Conservation (phyloP, 2,329 filamentous ascomycete genomes). For the Calycina herbarum region DNA sequence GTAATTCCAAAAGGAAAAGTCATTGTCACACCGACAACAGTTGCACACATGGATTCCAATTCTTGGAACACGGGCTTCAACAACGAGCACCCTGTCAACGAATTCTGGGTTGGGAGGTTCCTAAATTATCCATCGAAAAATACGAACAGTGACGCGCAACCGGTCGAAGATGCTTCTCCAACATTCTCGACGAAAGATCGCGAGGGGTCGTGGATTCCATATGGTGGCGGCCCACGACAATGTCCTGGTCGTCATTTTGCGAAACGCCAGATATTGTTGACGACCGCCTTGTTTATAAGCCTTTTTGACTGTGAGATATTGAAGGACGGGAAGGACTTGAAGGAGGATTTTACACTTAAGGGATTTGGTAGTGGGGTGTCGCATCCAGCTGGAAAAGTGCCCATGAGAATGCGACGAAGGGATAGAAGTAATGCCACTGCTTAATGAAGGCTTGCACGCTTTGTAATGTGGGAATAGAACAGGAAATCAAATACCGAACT, state of each 20-base stretch:
- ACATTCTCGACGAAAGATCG: constrained; percentile 5
- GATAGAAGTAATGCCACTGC: background rate
- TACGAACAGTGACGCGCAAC: background rate
- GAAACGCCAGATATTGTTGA: constrained; percentile 1
- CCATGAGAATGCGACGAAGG: background rate
- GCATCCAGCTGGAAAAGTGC: background rate
- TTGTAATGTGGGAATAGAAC: too few species aligned
- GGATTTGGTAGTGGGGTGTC: background rate
- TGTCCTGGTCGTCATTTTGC: background rate
- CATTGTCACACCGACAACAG: constrained; percentile 3
- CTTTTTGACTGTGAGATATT: constrained; percentile 4
- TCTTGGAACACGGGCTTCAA: background rate
- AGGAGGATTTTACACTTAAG: background rate
- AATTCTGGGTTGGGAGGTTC: constrained; percentile 7
- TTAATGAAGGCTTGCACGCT: too few species aligned
- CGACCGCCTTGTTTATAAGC: background rate
- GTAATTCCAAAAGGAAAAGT: background rate
- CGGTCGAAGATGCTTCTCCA: background rate
- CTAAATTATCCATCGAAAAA: background rate
- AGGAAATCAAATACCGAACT: too few species aligned
- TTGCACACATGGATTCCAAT: constrained; percentile 5
- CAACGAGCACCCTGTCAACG: background rate
- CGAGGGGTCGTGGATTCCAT: constrained; percentile 5
- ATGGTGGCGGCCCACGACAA: constrained; percentile 1
- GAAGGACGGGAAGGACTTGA: background rate